These are phyloP conservation scores for Scedosporium apiospermum DNA, from an alignment of 2,329 filamentous ascomycete species.

Conservation along the genomic window DNA sequence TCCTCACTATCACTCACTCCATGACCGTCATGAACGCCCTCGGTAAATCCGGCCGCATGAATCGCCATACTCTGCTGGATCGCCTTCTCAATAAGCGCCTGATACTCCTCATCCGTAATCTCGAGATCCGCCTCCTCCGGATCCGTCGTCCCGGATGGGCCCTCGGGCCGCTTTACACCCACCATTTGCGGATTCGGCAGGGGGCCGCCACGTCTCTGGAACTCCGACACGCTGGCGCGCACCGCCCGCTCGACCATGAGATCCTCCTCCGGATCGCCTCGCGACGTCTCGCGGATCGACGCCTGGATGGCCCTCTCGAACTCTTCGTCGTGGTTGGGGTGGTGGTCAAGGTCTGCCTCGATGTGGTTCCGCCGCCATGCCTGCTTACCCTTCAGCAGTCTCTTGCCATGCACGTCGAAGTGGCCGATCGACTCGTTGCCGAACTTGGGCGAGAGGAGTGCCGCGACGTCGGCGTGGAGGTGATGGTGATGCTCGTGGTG, in stretches of 20 bases:
- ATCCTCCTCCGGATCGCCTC: slow-evolving; percentile 61
- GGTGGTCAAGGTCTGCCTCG: slow-evolving; percentile 10
- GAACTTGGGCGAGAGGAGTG: slow-evolving; percentile 22
- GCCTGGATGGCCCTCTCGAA: slow-evolving; percentile 63
- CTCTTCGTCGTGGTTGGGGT: slow-evolving; percentile 38
- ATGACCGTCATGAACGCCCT: slow-evolving; percentile 13
- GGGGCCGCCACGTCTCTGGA: slow-evolving; percentile 20
- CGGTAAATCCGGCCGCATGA: slow-evolving; percentile 6
- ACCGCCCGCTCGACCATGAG: slow-evolving; percentile 63
- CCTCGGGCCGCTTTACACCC: not conserved
- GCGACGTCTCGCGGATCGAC: slow-evolving; percentile 61
- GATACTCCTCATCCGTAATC: slow-evolving; percentile 49
- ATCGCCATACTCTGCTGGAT: slow-evolving; percentile 39
- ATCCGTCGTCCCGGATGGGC: not conserved
- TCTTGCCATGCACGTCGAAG: slow-evolving; percentile 40
- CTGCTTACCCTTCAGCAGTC: slow-evolving; percentile 38
- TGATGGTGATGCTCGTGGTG: not conserved
- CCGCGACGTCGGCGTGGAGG: slow-evolving; percentile 12
- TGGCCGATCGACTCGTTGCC: slow-evolving; percentile 41
- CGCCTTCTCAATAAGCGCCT: slow-evolving; percentile 45
- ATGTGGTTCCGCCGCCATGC: slow-evolving; percentile 27
- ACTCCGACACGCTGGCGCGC: slow-evolving; percentile 56
- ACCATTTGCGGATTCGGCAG: slow-evolving; percentile 8
- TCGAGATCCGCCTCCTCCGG: slow-evolving; percentile 28
- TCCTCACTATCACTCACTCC: slow-evolving; percentile 18